A percentile compares a stretch with the other conserved stretches of the same genome.
Conservation (phyloP, 2,329 filamentous ascomycete genomes). For the Ceratocystis colombiana region DNA sequence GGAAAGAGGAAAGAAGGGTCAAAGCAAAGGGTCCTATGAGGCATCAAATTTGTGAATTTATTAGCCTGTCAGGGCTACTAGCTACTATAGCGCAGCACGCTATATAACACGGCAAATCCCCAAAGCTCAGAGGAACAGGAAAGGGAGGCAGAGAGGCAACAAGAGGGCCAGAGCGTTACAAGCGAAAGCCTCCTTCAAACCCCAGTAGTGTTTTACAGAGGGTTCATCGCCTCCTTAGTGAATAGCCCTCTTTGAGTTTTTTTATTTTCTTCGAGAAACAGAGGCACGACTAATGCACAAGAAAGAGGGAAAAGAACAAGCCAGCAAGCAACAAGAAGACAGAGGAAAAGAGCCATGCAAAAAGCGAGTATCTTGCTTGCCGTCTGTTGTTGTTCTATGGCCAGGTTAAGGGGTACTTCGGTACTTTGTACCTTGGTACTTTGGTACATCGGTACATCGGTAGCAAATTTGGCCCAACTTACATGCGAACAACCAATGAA, state of each 20-base stretch:
- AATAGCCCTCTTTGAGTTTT: neutral
- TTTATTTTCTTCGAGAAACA: neutral
- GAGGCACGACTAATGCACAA: neutral
- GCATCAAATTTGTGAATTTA: too few relatives aligned
- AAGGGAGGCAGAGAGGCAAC: neutral
- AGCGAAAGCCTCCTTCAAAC: constrained; percentile 24
- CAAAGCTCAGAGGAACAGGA: neutral
- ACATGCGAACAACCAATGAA: neutral
- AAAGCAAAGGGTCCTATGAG: neutral
- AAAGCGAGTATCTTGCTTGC: neutral
- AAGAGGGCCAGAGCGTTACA: constrained; percentile 14
- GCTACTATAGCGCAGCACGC: too few relatives aligned
- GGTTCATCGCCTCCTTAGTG: constrained; percentile 18
- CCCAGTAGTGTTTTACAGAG: constrained; percentile 20
- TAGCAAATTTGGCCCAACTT: constrained; percentile 4
- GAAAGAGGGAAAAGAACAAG: neutral
- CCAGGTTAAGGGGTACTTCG: neutral
- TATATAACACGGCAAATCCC: neutral
- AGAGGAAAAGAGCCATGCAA: neutral
- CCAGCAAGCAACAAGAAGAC: neutral
- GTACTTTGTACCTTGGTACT: neutral
- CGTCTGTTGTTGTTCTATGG: too few relatives aligned
- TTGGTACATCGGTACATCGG: neutral
- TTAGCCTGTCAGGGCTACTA: too few relatives aligned
- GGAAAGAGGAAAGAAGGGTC: neutral